phyloP scores from a whole-genome alignment of 208 protist species.

The Entamoeba invadens region DNA sequence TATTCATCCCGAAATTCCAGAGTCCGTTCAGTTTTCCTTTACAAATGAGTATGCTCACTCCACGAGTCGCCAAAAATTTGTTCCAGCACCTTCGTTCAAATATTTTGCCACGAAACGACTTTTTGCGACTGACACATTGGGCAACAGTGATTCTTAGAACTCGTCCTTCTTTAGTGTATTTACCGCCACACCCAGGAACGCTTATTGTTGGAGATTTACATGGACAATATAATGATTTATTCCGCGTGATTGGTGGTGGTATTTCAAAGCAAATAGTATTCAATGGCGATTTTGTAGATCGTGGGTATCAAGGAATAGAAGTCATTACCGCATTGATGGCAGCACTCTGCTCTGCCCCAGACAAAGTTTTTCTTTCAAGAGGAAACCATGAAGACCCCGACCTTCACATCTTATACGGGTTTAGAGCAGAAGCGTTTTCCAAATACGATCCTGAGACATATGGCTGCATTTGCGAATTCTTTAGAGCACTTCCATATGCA shows the following conservation, averaged over 20 bases:
- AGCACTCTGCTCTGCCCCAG: slow-evolving; percentile 46
- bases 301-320: slow-evolving; percentile 51
- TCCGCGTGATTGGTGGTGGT: slow-evolving; percentile 79
- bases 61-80: background rate
- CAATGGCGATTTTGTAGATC: slow-evolving; percentile 54
- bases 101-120: background rate
- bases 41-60: background rate
- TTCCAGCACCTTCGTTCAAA: background rate
- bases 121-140: background rate
- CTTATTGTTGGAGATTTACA: slow-evolving; percentile 91
- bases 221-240: slow-evolving; percentile 89
- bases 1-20: background rate
- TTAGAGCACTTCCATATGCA: slow-evolving; percentile 1
- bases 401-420: slow-evolving; percentile 21
- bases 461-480: slow-evolving; percentile 16
- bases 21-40: background rate
- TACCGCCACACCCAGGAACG: background rate
- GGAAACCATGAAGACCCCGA: slow-evolving; percentile 34
- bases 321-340: slow-evolving; percentile 52
- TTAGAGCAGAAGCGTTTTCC: slow-evolving; percentile 10
- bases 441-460: slow-evolving; percentile 17
- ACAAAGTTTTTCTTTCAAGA: slow-evolving; percentile 16
- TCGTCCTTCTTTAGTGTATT: background rate
- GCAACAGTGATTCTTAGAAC: background rate
- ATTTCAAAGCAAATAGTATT: slow-evolving; percentile 35